A percentile compares a stretch with the other conserved stretches of the same genome.
Conservation (phyloP, 1,139 yeast genomes). For the Saccharomyces hybrid region DNA sequence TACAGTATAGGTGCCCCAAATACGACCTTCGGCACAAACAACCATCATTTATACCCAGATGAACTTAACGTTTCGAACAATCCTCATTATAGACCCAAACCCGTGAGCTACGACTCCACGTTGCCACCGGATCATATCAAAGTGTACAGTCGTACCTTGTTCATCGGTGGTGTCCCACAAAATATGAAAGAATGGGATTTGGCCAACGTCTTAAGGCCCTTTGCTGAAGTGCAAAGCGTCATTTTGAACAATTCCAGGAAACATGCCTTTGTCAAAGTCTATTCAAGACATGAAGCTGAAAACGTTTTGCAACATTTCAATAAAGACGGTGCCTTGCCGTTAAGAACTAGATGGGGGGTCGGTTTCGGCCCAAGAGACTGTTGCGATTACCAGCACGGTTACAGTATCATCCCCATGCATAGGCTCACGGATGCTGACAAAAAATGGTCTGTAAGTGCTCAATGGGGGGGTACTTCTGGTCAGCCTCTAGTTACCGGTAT, state of each 20-base stretch:
- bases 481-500: conserved; percentile 72
- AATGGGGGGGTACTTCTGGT: conserved; percentile 98
- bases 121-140: conserved; percentile 76
- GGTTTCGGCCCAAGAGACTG: conserved; percentile 99
- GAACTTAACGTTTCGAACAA: conserved; percentile 63
- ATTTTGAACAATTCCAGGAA: conserved; percentile 81
- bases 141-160: conserved; percentile 81
- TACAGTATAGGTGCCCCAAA: conserved; percentile 14
- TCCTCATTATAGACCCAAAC: conserved; percentile 66
- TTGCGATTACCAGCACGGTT: conserved; percentile 88
- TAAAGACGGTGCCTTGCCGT: conserved; percentile 46
- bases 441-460: conserved; percentile 82
- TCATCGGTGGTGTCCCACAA: conserved; percentile 88
- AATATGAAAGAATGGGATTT: conserved; percentile 71
- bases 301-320: conserved; percentile 54
- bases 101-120: conserved; percentile 58
- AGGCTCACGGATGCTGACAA: conserved; percentile 90
- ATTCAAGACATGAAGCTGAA: conserved; percentile 90
- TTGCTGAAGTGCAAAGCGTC: conserved; percentile 89
- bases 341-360: conserved; percentile 95
- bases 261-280: conserved; percentile 95
- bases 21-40: conserved; percentile 22
- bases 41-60: conserved; percentile 35
- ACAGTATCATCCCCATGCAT: conserved; percentile 75
- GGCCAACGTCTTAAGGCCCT: conserved; percentile 64